Evolutionary conservation across 108 stramenopile genomes (phyloP).

Genomic region (Pelagomonas calceolata): DNA sequence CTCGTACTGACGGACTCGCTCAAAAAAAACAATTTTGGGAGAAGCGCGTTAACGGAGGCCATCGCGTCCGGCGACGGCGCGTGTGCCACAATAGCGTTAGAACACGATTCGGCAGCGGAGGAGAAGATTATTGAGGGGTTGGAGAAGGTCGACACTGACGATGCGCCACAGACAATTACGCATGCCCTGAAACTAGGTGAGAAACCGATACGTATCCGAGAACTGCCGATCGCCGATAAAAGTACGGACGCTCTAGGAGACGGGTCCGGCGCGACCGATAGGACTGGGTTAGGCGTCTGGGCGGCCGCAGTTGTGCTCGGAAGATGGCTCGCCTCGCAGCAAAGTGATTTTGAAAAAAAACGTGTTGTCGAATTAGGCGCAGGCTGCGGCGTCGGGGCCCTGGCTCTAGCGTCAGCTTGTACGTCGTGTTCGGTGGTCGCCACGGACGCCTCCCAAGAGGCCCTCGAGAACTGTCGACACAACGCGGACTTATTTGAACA

Average conservation of each 20-base stretch:
- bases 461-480: slow-evolving; percentile 57
- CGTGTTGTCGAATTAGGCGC: slow-evolving; percentile 63
- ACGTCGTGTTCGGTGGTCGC: slow-evolving; percentile 34
- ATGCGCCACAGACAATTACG: background rate
- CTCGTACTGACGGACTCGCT: slow-evolving; percentile 61
- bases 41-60: slow-evolving; percentile 71
- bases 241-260: background rate
- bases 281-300: slow-evolving; percentile 70
- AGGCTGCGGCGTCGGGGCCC: slow-evolving; percentile 62
- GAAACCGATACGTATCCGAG: background rate
- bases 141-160: slow-evolving; percentile 18
- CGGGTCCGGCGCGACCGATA: background rate
- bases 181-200: background rate
- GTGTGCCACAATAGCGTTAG: slow-evolving; percentile 53
- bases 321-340: slow-evolving; percentile 53
- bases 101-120: slow-evolving; percentile 72
- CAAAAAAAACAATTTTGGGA: slow-evolving; percentile 57
- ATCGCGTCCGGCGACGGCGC: slow-evolving; percentile 53
- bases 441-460: slow-evolving; percentile 63
- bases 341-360: slow-evolving; percentile 33
- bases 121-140: slow-evolving; percentile 53
- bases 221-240: background rate
- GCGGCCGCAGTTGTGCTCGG: slow-evolving; percentile 58
- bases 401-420: slow-evolving; percentile 32
- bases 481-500: slow-evolving; percentile 57